Evolutionary conservation across 495 filamentous ascomycete species (phyloP), one percentile per base, ranked within the genome.

Genomic region (Aspergillus cavernicola): DNA sequence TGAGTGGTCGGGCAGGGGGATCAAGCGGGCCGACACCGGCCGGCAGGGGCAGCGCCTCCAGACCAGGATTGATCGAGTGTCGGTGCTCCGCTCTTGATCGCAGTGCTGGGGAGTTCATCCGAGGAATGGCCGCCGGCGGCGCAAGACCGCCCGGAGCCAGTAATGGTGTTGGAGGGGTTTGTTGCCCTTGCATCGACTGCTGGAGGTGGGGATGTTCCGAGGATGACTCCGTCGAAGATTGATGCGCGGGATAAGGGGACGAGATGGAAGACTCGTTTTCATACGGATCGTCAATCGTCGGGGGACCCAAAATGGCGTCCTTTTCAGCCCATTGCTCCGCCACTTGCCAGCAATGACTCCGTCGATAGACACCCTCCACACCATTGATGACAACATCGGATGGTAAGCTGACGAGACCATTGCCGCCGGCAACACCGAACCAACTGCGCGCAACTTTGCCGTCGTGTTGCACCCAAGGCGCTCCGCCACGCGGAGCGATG

Each of bases 281-380:
- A 37, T 70, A 69, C 7, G 64, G 64, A 50, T 77, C 74, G 15
- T 75, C 72, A 3, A 69, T 55, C 41, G 65, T 61, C 1, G 72
- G 68, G 3, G 71, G 68, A 5, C 63, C 71, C 18, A 74, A 54
- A 13, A 76, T 59, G 22, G 61, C 57, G 33, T 70, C 72, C 18
- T 63, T 66, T 43, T 75, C 74, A 29, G 68, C 78, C 90, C 89
- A 95, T 50, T 83, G 79, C 65, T 87, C 84, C 12, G 89, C 92
- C 37, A 86, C 80, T 44, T 85, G 68, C 93, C 93, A 98, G 72
- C 92, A 96, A 68, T 97, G 93, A 57, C 84, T 89, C 22, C 91
- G 86, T 24, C 87, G 85, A 68, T 95, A 98, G 46, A 90, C 87
- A 40, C 87, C 92, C 61, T 97, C 92, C 22, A 95, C 83, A 15